Base-by-base conservation (phyloP, 1,284 basidiomycete species). In the Sporisorium scitamineum region DNA sequence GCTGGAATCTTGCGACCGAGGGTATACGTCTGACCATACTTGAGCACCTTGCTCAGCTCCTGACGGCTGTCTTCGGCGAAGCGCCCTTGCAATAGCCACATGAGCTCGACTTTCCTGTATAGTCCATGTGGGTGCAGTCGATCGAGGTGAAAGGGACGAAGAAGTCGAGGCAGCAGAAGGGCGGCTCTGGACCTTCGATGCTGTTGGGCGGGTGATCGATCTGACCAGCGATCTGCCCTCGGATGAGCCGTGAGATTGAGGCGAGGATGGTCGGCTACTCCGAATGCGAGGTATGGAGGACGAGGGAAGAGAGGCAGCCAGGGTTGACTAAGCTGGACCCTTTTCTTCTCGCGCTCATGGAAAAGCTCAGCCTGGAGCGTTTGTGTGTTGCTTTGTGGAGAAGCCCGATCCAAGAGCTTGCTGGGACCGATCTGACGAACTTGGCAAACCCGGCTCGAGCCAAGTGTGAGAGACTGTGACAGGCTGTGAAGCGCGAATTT, bases 1-100 rank as follows among this genome's bases (percentile, higher is more conserved):
- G 79, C 79, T 22, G 79, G 79, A 32, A 69, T 70, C 61, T 80
- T 81, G 54, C 80, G 70, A 18, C 80, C 80, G 48, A 81, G 54
- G 41, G 56, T 62, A 54, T 81, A 81, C n/a, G 70, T 61, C 37
- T 69, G 54, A n/a, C 73, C 74, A 26, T 69, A 78, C 54, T 78
- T 80, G 71, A 81, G 64, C 10, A 76, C 47, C 47, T 80, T 81
- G 57, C 47, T 61, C 29, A 67, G 56, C 54, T 73, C 60, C 27
- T 65, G 59, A 18, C 78, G 67, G 45, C 61, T 64, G 26, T 70
- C 68, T 56, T 73, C 78, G 16, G 71, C 72, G 58, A 67, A 80
- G 14, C 72, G 61, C 26, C 76, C 75, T 56, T 76, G 56, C 8
- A 80, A 65, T 24, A 80, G 68, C 78, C 78, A 80, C 78, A 80